A percentile compares a stretch with the other conserved stretches of the same genome.
phyloP scores from a whole-genome alignment of 2,329 filamentous ascomycete species.

The Balansia obtecta region DNA sequence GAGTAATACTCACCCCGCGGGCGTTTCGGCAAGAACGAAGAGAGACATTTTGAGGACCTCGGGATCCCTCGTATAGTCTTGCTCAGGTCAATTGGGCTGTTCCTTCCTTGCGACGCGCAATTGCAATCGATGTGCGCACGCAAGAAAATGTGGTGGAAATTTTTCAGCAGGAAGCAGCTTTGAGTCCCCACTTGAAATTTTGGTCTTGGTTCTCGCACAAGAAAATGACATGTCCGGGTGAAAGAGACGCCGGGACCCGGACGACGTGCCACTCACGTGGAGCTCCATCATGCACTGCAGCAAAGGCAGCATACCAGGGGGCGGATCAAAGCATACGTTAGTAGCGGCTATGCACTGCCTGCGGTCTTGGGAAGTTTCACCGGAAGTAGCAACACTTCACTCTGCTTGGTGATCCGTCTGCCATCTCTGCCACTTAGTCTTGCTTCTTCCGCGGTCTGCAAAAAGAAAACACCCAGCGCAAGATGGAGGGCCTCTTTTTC shows the following conservation, averaged over 20 bases:
- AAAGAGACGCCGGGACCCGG: constrained; percentile 13
- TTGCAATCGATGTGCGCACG: constrained; percentile 23
- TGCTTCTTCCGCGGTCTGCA: neutral
- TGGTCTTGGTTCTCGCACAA: constrained; percentile 16
- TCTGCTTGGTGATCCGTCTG: neutral
- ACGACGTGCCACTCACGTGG: constrained; percentile 12
- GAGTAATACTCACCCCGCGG: constrained; percentile 50
- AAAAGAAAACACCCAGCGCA: neutral
- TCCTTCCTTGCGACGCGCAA: constrained; percentile 24
- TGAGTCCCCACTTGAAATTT: constrained; percentile 26
- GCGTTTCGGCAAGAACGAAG: constrained; percentile 89
- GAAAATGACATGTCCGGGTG: constrained; percentile 10
- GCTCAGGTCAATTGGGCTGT: constrained; percentile 19
- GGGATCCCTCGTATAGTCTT: constrained; percentile 18
- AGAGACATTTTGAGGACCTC: constrained; percentile 55
- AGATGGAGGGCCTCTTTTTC: constrained; percentile 87
- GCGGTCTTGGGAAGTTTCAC: neutral
- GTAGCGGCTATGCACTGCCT: neutral
- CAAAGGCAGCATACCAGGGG: neutral
- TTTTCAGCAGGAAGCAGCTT: constrained; percentile 26
- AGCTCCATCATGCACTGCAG: neutral
- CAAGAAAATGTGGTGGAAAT: constrained; percentile 27
- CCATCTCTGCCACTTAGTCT: neutral
- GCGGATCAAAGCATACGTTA: neutral
- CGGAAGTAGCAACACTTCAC: neutral